These are phyloP conservation scores for Oryza longistaminata DNA, from an alignment of 176 grass and related monocot species.

Conservation along the genomic window DNA sequence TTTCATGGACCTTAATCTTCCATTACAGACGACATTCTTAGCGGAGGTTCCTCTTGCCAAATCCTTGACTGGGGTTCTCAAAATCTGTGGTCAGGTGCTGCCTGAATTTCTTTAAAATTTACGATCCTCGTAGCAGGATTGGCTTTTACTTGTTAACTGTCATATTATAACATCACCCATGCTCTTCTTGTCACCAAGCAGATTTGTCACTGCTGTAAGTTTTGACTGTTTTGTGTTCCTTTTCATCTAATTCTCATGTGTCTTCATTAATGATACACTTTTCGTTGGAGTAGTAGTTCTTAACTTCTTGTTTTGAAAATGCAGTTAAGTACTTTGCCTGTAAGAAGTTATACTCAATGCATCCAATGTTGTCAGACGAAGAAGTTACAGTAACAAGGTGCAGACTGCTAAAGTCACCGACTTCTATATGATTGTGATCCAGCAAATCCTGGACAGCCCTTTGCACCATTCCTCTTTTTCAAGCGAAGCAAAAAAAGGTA, in stretches of 20 bases:
- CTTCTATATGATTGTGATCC: background rate
- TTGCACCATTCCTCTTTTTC: background rate
- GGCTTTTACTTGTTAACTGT: background rate
- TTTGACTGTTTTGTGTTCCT: background rate
- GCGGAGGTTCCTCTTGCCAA: slow-evolving; percentile 53
- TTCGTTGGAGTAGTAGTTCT: background rate
- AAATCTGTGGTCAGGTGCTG: slow-evolving; percentile 51
- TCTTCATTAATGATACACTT: background rate
- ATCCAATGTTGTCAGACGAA: background rate
- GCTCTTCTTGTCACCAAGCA: background rate
- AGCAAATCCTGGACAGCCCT: background rate
- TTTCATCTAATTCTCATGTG: slow-evolving; percentile 1
- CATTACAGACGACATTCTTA: slow-evolving; percentile 48
- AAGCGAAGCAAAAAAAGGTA: slow-evolving; percentile 1
- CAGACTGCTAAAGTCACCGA: background rate
- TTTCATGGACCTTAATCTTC: slow-evolving; percentile 47
- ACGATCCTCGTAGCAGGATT: slow-evolving; percentile 19
- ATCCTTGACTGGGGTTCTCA: slow-evolving; percentile 55
- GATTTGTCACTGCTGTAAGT: slow-evolving; percentile 24
- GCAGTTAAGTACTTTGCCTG: background rate
- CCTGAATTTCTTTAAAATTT: slow-evolving; percentile 47
- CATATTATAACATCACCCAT: background rate
- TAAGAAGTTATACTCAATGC: background rate
- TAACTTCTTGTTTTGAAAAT: background rate
- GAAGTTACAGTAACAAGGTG: background rate